Evolutionary conservation across 305 asterid species (phyloP).

Genomic region (Vinca major): DNA sequence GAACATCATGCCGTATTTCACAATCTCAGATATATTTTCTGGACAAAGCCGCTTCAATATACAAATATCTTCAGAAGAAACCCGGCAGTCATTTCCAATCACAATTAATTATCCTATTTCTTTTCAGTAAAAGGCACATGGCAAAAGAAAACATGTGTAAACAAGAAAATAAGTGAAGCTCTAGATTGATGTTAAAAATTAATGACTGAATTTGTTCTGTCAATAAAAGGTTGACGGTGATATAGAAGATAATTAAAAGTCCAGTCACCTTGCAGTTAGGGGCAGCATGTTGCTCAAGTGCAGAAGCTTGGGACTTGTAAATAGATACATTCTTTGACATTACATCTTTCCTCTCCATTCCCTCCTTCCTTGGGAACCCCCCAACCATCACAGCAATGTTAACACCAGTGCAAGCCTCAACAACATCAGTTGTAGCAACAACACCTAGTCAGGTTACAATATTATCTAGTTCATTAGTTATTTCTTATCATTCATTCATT

Average conservation of each 20-base stretch:
- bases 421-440: slow-evolving; percentile 85
- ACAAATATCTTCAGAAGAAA: background rate
- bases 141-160: background rate
- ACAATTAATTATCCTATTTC: background rate
- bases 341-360: slow-evolving; percentile 96
- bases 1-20: background rate
- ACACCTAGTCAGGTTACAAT: slow-evolving; percentile 42
- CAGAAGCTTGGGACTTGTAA: slow-evolving; percentile 95
- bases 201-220: background rate
- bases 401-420: slow-evolving; percentile 84
- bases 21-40: background rate
- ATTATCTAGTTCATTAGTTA: background rate
- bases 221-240: background rate
- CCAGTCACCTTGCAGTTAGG: slow-evolving; percentile 77
- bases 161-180: background rate
- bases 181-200: background rate
- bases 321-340: slow-evolving; percentile 94
- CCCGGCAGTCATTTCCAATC: background rate
- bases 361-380: slow-evolving; percentile 98
- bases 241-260: slow-evolving; percentile 1
- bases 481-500: background rate
- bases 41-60: background rate
- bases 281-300: slow-evolving; percentile 89
- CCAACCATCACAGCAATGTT: slow-evolving; percentile 89
- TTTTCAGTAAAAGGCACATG: too few relatives aligned